Percentiles rank a stretch among this genome's conserved stretches.
These are phyloP conservation scores for Tolypocladium cylindrosporum DNA, from an alignment of 2,329 filamentous ascomycete genomes.

Conservation along the genomic window DNA sequence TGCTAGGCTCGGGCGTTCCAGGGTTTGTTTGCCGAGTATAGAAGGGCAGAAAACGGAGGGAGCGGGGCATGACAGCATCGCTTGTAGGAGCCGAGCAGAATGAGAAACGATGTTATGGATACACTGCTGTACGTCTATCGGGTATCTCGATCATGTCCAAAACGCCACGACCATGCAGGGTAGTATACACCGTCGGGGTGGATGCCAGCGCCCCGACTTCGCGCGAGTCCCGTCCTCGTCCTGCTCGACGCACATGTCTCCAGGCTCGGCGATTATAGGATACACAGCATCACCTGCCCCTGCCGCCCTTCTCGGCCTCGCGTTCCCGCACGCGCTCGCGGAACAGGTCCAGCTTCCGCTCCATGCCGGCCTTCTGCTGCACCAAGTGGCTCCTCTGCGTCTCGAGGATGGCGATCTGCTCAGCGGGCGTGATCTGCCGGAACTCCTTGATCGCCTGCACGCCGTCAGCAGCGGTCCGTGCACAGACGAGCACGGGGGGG, in stretches of 20 bases:
- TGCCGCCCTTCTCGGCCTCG: slow-evolving; percentile 15
- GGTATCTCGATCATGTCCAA: slow-evolving; percentile 1
- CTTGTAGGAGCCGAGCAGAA: neutral
- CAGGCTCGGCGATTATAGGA: neutral
- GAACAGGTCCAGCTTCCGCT: slow-evolving; percentile 31
- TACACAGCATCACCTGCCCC: slow-evolving; percentile 1
- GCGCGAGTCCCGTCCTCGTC: neutral
- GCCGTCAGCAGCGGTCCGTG: neutral
- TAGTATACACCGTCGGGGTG: neutral
- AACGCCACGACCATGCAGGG: slow-evolving; percentile 4
- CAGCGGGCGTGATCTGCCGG: slow-evolving; percentile 26
- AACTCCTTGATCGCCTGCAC: slow-evolving; percentile 25
- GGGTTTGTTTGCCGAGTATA: neutral
- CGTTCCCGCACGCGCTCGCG: slow-evolving; percentile 27
- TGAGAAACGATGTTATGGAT: neutral
- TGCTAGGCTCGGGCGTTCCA: neutral
- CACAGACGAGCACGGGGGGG: neutral
- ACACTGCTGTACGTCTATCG: neutral
- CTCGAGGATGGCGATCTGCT: slow-evolving; percentile 35
- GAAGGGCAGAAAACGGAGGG: neutral
- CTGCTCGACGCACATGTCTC: neutral
- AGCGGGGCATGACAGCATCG: neutral
- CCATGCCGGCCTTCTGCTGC: slow-evolving; percentile 26
- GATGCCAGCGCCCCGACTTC: neutral
- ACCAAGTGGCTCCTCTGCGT: slow-evolving; percentile 28